Base-by-base conservation (phyloP, 306 rosid genomes). In the Lathyrus sativus region DNA sequence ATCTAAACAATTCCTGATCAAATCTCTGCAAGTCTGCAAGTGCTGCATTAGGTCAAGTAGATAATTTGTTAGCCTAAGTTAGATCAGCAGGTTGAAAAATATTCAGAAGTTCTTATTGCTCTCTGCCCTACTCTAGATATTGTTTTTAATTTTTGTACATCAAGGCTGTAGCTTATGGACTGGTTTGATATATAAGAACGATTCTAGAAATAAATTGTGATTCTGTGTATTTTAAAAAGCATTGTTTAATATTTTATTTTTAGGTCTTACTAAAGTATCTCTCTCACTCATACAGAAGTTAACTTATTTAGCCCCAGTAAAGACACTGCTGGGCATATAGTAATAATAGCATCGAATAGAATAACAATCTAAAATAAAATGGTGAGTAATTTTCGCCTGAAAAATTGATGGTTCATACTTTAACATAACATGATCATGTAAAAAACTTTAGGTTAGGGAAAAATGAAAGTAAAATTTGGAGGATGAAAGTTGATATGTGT, bases 1-100 rank as follows among this genome's bases (percentile, higher is more conserved):
- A 76, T 44, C 72, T 78, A 31, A 72, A 70, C 59, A 35, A 57
- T 76, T 72, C 83, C 9, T 74, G 76, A 78, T 61, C 43, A 51
- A 46, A 44, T 57, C 46, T 7, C 14, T 29, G 38, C 55, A 7
- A 72, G 59, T 51, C 18, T 70, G 39, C 39, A 7, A 14, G 51
- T 29, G 51, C 19, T 1, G 58, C 5, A 35, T 44, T 35, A 35
- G 77, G 37, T 67, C 41, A 45, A 29, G 44, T 56, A 35, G 69
- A 41, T 42, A 53, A 45, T 48, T 59, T 73, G 43, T 50, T 56
- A 62, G 62, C 13, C n/a, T 58, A 29, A 57, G 64, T 22, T 77
- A 77, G 72, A 70, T 37, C 49, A 74, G 58, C 11, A 17, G 24
- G 11, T 69, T 46, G 50, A 35, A 59, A 61, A 41, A 44, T 48